Evolutionary conservation across 1,139 yeast genomes (phyloP).

Genomic region (Candida freyschussii): DNA sequence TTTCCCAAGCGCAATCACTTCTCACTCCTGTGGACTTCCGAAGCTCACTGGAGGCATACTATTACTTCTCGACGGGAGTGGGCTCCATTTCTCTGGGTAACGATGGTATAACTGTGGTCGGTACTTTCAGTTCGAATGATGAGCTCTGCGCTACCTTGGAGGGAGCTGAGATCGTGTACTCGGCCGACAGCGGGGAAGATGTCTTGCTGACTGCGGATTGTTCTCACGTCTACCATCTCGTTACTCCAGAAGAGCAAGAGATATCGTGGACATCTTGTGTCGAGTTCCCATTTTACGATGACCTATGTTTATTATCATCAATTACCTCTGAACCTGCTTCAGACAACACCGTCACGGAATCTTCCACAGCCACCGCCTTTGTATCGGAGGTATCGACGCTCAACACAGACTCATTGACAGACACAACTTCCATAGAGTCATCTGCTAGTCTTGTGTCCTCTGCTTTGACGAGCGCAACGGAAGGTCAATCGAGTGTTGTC

Average conservation of each 20-base stretch:
- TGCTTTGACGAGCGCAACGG: no score
- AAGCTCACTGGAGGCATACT: slow-evolving; percentile 15
- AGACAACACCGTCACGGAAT: slow-evolving; percentile 3
- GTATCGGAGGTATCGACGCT: no score
- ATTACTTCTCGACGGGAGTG: slow-evolving; percentile 19
- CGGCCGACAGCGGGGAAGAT: slow-evolving; percentile 12
- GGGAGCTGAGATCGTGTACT: slow-evolving; percentile 22
- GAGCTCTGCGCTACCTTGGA: slow-evolving; percentile 14
- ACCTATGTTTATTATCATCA: slow-evolving; percentile 11
- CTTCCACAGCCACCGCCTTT: slow-evolving; percentile 4
- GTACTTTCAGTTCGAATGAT: slow-evolving; percentile 10
- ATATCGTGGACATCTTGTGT: slow-evolving; percentile 22
- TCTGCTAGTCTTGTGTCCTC: slow-evolving; percentile 1
- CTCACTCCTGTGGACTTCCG: slow-evolving; percentile 16
- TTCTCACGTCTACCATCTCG: slow-evolving; percentile 20
- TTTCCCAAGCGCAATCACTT: slow-evolving; percentile 16
- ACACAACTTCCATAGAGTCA: not conserved
- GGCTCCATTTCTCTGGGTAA: slow-evolving; percentile 9
- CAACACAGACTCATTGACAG: not conserved
- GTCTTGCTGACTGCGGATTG: slow-evolving; percentile 23
- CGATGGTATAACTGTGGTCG: slow-evolving; percentile 18
- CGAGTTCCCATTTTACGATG: slow-evolving; percentile 23
- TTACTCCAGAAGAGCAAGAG: slow-evolving; percentile 10
- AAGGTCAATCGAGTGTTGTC: no score
- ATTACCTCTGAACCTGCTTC: slow-evolving; percentile 2